Percentiles rank a stretch among this genome's conserved stretches.
phyloP scores from a whole-genome alignment of 495 filamentous ascomycete species.

The Penicillium cosmopolitanum region DNA sequence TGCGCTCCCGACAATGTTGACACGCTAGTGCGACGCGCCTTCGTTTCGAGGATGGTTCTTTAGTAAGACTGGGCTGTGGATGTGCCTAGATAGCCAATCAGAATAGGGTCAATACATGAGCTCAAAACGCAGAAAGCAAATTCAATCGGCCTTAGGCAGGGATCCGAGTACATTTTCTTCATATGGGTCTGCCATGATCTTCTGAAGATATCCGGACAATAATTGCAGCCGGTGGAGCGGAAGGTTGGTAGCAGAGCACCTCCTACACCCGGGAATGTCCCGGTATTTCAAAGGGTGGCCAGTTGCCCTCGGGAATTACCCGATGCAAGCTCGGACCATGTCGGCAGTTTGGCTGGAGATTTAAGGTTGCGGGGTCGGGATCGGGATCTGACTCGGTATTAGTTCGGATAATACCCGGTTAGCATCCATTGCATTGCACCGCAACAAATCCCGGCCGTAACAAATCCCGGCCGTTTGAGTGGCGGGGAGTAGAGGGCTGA shows the following conservation, averaged over 20 bases:
- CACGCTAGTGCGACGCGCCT: slow-evolving; percentile 15
- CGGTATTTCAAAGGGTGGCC: neutral
- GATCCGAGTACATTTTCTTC: neutral
- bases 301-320: slow-evolving; percentile 2
- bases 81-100: neutral
- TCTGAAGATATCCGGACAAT: neutral
- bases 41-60: slow-evolving; percentile 12
- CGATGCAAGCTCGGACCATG: neutral
- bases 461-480: no score
- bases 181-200: neutral
- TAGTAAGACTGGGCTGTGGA: slow-evolving; percentile 1
- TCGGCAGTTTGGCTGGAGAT: no score
- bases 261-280: neutral
- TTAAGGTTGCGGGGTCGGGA: no score
- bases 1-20: slow-evolving; percentile 13
- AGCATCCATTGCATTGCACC: no score
- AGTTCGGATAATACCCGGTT: no score
- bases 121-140: neutral
- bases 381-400: no score
- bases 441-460: no score
- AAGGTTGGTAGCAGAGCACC: neutral
- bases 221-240: neutral
- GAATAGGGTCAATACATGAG: neutral
- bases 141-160: neutral
- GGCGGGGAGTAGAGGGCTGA: no score